A percentile compares a stretch with the other conserved stretches of the same genome.
Conservation (phyloP, 2,329 filamentous ascomycete species). For the Dactylonectria macrodidyma region DNA sequence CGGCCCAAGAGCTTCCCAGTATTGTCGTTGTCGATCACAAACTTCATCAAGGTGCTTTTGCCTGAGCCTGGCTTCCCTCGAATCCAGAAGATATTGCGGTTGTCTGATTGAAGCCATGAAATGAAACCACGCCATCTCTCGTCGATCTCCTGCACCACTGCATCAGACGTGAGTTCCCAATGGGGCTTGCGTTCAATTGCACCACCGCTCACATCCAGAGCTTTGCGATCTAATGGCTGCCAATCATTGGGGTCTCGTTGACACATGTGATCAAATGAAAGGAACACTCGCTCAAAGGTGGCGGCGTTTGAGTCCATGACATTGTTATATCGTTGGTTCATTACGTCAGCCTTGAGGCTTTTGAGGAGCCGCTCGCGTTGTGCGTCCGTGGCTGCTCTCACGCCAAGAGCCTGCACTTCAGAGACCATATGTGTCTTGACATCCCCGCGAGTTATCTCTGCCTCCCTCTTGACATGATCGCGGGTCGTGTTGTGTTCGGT, state of each 20-base stretch:
- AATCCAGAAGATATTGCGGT: not conserved
- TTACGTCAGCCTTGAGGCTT: constrained; percentile 11
- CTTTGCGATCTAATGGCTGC: not conserved
- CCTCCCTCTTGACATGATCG: not conserved
- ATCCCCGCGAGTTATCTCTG: not conserved
- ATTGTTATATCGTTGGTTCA: constrained; percentile 6
- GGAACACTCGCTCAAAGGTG: constrained; percentile 12
- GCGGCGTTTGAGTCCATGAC: constrained; percentile 2
- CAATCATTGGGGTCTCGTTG: not conserved
- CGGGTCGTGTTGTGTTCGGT: constrained; percentile 5
- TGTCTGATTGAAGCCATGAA: constrained; percentile 17
- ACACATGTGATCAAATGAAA: not conserved
- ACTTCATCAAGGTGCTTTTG: constrained; percentile 34
- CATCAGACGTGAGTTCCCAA: not conserved
- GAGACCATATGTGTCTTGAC: not conserved
- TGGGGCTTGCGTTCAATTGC: not conserved
- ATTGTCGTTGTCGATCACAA: not conserved
- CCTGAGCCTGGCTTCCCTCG: constrained; percentile 36
- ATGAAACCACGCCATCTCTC: not conserved
- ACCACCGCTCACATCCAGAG: not conserved
- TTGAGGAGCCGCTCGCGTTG: not conserved
- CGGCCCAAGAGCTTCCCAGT: accelerated
- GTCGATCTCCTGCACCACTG: not conserved
- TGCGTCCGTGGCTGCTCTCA: not conserved
- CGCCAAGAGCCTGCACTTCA: not conserved